Base-by-base conservation (phyloP, 129 eudicot species). In the Ambrosia artemisiifolia region DNA sequence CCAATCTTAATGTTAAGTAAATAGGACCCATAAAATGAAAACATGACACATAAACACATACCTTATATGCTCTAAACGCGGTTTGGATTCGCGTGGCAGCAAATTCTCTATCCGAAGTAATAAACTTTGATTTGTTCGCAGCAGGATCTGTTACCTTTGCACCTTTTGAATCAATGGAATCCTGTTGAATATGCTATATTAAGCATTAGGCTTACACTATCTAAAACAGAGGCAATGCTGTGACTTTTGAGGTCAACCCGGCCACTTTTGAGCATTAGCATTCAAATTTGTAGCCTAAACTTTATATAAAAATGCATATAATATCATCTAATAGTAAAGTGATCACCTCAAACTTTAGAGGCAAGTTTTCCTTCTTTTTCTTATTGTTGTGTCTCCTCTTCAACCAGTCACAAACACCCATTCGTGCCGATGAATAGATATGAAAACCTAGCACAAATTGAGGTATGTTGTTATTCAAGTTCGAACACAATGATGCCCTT, bases 21-120 rank as follows among this genome's bases (percentile, higher is more conserved):
- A 43, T n/a, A 33, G 47, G 66, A 51, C 69, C 69, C 46, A 14
- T 47, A 11, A 47, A 49, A 57, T 2, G 4, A 1, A 67, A 60
- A 70, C 12, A 32, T 9, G 18, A 71, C 2, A 16, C 24, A 16
- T 40, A 43, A 73, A 55, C 34, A 68, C 67, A 57, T 54, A 81
- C 90, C 84, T 63, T 75, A 36, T 85, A 76, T 19, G 86, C 82
- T 50, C 90, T 80, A 73, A 70, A 85, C 16, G 86, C 84, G 75
- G 75, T 70, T 64, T 85, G 90, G 63, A 85, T 85, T 46, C 57
- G 67, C 4, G 40, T 82, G 24, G 86, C 90, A 11, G 90, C 84
- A 49, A 67, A 28, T 53, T 69, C 64, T 35, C 66, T 50, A 54
- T 67, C 44, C 43, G 75, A 61, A 50, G 66, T 24, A 51, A 63